phyloP scores from a whole-genome alignment of 1,139 yeast genomes.

The Geotrichum australiense region DNA sequence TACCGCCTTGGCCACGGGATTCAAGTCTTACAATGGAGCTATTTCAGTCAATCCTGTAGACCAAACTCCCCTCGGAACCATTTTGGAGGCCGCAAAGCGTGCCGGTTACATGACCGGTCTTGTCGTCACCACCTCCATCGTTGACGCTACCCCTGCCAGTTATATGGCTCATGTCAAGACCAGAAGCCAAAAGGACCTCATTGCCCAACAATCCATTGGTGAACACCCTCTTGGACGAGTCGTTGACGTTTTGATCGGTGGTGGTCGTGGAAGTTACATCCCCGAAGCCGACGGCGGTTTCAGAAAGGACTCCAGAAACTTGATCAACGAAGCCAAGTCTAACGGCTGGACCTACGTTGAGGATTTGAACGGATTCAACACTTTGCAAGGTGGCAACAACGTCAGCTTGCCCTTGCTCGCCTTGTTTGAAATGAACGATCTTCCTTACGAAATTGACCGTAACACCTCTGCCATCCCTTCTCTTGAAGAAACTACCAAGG shows the following conservation, averaged over 20 bases:
- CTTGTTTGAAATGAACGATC: constrained; percentile 60
- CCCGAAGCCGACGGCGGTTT: constrained; percentile 40
- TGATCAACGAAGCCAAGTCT: constrained; percentile 51
- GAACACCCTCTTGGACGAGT: constrained; percentile 65
- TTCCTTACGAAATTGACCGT: constrained; percentile 78
- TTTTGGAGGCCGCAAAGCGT: constrained; percentile 74
- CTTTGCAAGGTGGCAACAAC: constrained; percentile 47
- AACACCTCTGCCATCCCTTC: constrained; percentile 55
- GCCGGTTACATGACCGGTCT: constrained; percentile 74
- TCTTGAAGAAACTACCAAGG: constrained; percentile 61
- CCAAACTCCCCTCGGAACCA: constrained; percentile 63
- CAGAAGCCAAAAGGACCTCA: constrained; percentile 70
- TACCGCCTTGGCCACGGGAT: constrained; percentile 76
- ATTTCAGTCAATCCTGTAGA: constrained; percentile 61
- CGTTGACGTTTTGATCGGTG: constrained; percentile 81
- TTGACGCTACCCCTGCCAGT: constrained; percentile 88
- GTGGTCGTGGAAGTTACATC: constrained; percentile 75
- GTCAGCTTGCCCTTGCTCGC: constrained; percentile 66
- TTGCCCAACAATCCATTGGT: constrained; percentile 82
- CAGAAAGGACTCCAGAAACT: constrained; percentile 56
- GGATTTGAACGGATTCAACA: constrained; percentile 50
- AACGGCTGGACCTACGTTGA: constrained; percentile 65
- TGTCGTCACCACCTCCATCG: constrained; percentile 78
- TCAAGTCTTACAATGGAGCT: constrained; percentile 78
- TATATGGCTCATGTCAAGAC: constrained; percentile 69